phyloP scores from a whole-genome alignment of 2,329 filamentous ascomycete species.

The Trichoderma cornu-damae region DNA sequence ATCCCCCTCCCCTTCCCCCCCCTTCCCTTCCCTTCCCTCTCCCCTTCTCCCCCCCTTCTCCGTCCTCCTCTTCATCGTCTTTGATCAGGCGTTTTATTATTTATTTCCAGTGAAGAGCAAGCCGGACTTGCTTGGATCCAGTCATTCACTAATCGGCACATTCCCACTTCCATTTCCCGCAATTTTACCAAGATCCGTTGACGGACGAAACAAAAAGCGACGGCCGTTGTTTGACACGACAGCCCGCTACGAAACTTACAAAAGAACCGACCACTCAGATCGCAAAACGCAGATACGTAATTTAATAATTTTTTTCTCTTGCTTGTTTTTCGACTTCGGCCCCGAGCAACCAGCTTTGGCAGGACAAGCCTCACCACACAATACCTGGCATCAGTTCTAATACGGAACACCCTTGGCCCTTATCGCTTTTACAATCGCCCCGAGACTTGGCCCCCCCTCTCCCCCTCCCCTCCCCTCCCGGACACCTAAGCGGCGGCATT shows the following conservation, averaged over 20 bases:
- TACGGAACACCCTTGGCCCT: conserved; percentile 8
- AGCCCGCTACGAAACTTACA: conserved; percentile 24
- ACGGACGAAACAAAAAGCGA: conserved; percentile 20
- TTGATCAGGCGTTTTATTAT: conserved; percentile 7
- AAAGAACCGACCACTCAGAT: conserved; percentile 26
- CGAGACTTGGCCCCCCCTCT: conserved; percentile 26
- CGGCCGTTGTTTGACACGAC: conserved; percentile 30
- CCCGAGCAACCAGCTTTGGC: conserved; percentile 2
- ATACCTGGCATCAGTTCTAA: background rate
- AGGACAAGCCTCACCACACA: conserved; percentile 16
- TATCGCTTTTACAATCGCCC: conserved; percentile 20
- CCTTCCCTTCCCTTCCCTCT: too few species aligned
- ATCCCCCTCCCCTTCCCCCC: conserved; percentile 29
- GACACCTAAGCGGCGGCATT: conserved; percentile 14
- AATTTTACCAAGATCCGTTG: conserved; percentile 22
- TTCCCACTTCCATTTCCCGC: conserved; percentile 22
- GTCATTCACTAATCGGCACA: conserved; percentile 39
- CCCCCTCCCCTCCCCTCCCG: background rate
- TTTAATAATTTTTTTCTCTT: too few species aligned
- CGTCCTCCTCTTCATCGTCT: conserved; percentile 29
- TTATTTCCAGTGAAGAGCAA: conserved; percentile 47
- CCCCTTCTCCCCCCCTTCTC: conserved; percentile 27
- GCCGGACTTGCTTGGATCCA: conserved; percentile 56
- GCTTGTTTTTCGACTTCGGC: conserved; percentile 8
- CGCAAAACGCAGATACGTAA: conserved; percentile 27